Evolutionary conservation across 371 early-diverging fungal genomes (phyloP).

Genomic region (Rhizomucor pusillus): DNA sequence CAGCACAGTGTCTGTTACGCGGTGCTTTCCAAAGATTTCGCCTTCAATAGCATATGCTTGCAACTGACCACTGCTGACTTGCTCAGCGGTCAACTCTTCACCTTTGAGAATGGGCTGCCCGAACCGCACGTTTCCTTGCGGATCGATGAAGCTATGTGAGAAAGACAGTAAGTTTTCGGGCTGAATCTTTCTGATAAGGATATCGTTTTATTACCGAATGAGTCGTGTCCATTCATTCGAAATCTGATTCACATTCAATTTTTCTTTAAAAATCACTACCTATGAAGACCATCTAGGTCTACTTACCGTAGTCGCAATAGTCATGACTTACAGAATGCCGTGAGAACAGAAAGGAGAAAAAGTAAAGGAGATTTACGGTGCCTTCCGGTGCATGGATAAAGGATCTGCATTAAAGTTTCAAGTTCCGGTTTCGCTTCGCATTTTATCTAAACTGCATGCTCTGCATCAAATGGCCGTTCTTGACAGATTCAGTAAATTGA

Average conservation of each 20-base stretch:
- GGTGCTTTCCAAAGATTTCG: conserved; percentile 32
- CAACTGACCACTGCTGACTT: conserved; percentile 18
- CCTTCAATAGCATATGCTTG: conserved; percentile 45
- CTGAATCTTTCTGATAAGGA: background rate
- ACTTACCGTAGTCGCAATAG: no score
- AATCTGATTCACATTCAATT: conserved; percentile 4
- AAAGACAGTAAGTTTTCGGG: background rate
- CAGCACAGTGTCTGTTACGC: conserved; percentile 33
- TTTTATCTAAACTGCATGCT: no score
- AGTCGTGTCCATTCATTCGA: conserved; percentile 22
- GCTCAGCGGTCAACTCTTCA: conserved; percentile 9
- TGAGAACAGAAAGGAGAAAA: background rate
- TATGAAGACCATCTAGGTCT: no score
- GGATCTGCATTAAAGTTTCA: no score
- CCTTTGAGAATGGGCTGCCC: conserved; percentile 39
- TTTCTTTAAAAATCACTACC: no score
- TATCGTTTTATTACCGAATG: conserved; percentile 13
- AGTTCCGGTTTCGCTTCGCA: no score
- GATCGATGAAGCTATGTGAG: conserved; percentile 38
- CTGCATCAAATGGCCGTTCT: no score
- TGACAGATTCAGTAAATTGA: no score
- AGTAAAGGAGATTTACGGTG: no score
- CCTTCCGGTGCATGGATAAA: no score
- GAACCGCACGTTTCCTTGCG: conserved; percentile 41
- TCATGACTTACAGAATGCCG: no score